Percentiles rank a stretch among this genome's conserved stretches.
Conservation (phyloP, 139 green algal genomes). For the Pleodorina starrii region DNA sequence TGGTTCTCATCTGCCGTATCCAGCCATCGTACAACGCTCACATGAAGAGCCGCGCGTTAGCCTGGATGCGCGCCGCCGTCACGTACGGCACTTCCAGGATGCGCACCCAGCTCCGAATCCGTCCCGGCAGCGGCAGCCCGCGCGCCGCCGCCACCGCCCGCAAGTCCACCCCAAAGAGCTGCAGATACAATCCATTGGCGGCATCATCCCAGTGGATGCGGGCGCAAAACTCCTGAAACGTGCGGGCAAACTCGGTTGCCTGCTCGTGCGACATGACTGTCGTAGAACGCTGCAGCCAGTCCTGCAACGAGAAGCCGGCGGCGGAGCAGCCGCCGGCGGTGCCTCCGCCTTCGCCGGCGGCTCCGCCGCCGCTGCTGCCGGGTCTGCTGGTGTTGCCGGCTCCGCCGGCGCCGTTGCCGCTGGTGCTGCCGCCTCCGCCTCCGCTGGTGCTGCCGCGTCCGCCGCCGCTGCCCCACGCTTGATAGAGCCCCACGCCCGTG, state of each 20-base stretch:
- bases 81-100: conserved; percentile 11
- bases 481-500: not conserved
- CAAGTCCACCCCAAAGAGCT: not conserved
- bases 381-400: not conserved
- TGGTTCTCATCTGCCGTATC: too few relatives aligned
- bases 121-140: not conserved
- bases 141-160: not conserved
- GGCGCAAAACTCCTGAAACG: not conserved
- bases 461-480: not conserved
- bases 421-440: not conserved
- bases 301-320: not conserved
- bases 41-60: not conserved
- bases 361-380: not conserved
- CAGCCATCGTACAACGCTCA: too few relatives aligned
- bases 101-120: not conserved
- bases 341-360: not conserved
- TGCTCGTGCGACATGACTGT: not conserved
- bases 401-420: not conserved
- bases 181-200: not conserved
- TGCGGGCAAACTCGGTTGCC: not conserved
- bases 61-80: not conserved
- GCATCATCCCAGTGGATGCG: not conserved
- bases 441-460: not conserved
- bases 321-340: not conserved
- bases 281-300: not conserved